Base-by-base conservation (phyloP, 139 green algal genomes). In the Picochlorum sp. region DNA sequence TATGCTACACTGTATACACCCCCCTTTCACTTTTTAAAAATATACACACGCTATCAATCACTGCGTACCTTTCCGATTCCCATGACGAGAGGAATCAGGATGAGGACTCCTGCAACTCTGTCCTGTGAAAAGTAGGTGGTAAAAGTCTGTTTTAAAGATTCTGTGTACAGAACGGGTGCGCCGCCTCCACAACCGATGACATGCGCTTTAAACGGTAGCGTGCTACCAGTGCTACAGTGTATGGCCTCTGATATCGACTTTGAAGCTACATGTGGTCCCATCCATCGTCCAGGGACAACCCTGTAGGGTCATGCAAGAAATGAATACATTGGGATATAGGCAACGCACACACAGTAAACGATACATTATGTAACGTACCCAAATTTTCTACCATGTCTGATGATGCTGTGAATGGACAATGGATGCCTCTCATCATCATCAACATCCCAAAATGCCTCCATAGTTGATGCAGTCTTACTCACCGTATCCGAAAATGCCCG, bases 251-350 rank as follows among this genome's bases (percentile, higher is more conserved):
- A 72, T 60, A 96, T 49, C 37, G 83, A 69, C 18, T 82, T 75
- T 77, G 85, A 97, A 45, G 95, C 75, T 28, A 78, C 80, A 76
- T 84, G 95, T 0, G 91, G 91, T 0, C 91, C 91, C 52, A 97
- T 63, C 91, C 91, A 97, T 54, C 78, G 67, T 3, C 91, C 91
- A 2, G 86, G 66, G 6, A 82, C 68, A 5, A 97, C 81, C 26
- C 88, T 90, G 81, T 51, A 70, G 5, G 23, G 18, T 63, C 18
- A 37, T 41, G 4, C 21, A 50, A 11, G n/a, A 8, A 59, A 69
- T 37, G 11, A 37, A 23, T 28, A 21, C 34, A 45, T 15, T 20
- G 20, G 20, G 23, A 34, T 41, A 9, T 9, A 41, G 34, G 34
- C 8, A 41, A 30, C 28, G 4, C 0, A 41, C 34, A 41, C 34